Evolutionary conservation across 306 rosid genomes (phyloP).

Genomic region (Medicago arabica): DNA sequence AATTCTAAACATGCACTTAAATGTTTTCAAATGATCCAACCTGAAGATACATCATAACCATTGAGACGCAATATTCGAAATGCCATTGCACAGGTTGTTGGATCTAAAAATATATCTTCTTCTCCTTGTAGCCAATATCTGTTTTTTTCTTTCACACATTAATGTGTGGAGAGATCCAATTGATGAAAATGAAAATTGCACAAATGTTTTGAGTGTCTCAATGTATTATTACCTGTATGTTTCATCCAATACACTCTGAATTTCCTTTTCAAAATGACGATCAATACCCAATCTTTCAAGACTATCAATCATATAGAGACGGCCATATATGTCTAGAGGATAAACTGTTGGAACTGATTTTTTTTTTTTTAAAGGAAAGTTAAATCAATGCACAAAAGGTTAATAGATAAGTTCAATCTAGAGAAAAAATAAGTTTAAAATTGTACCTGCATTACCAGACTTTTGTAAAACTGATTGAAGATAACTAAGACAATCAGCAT

Average conservation of each 20-base stretch:
- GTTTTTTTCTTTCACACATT: conserved; percentile 27
- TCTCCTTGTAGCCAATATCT: conserved; percentile 71
- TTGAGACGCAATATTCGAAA: conserved; percentile 68
- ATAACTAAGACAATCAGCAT: conserved; percentile 69
- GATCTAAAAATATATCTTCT: conserved; percentile 70
- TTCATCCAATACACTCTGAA: conserved; percentile 67
- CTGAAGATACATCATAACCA: conserved; percentile 83
- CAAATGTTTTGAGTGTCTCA: neutral
- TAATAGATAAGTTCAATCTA: conserved; percentile 5
- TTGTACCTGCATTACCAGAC: conserved; percentile 71
- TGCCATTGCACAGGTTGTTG: conserved; percentile 79
- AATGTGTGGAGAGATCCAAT: conserved; percentile 1
- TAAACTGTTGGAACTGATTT: conserved; percentile 75
- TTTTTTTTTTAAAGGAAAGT: neutral
- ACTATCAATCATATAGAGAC: conserved; percentile 72
- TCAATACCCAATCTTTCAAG: conserved; percentile 77
- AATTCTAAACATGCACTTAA: neutral
- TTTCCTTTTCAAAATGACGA: conserved; percentile 73
- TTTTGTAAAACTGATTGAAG: conserved; percentile 60
- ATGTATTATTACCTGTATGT: conserved; percentile 62
- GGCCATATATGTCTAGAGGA: conserved; percentile 73
- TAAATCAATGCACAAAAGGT: neutral
- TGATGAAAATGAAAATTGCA: neutral
- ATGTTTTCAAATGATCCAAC: conserved; percentile 33
- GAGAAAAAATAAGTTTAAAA: neutral